phyloP scores from a whole-genome alignment of 2,329 filamentous ascomycete species.

The Colletotrichum liaoningense region DNA sequence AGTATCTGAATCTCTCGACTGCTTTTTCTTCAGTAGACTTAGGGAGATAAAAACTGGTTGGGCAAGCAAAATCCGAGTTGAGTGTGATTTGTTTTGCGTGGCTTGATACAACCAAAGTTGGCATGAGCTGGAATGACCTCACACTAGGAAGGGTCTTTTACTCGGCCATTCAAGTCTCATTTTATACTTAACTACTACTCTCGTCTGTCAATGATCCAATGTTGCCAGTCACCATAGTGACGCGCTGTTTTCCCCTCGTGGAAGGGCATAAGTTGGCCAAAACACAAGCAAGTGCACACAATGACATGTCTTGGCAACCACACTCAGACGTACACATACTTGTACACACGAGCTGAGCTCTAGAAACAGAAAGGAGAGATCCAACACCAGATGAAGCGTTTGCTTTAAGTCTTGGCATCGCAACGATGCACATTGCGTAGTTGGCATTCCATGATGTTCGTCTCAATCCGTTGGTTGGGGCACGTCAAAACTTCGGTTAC shows the following conservation, averaged over 20 bases:
- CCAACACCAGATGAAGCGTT: background rate
- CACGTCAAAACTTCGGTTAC: background rate
- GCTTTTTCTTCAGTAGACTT: no score
- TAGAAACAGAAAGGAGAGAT: background rate
- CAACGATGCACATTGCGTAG: background rate
- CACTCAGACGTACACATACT: background rate
- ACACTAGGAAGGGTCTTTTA: no score
- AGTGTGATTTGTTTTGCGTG: background rate
- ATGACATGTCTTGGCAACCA: conserved; percentile 8
- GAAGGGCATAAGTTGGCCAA: background rate
- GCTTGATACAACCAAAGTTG: background rate
- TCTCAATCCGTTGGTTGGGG: background rate
- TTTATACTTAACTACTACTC: background rate
- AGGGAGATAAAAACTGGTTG: background rate
- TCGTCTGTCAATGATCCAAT: background rate
- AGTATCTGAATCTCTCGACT: no score
- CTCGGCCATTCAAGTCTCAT: background rate
- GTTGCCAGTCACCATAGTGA: background rate
- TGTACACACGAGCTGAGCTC: background rate
- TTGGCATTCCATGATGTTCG: background rate
- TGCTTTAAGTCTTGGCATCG: background rate
- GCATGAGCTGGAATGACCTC: background rate
- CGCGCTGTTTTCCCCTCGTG: background rate
- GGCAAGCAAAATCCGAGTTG: background rate
- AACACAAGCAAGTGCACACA: conserved; percentile 5